Conservation (phyloP, 352 stramenopile species). For the Elongisporangium senticosum region DNA sequence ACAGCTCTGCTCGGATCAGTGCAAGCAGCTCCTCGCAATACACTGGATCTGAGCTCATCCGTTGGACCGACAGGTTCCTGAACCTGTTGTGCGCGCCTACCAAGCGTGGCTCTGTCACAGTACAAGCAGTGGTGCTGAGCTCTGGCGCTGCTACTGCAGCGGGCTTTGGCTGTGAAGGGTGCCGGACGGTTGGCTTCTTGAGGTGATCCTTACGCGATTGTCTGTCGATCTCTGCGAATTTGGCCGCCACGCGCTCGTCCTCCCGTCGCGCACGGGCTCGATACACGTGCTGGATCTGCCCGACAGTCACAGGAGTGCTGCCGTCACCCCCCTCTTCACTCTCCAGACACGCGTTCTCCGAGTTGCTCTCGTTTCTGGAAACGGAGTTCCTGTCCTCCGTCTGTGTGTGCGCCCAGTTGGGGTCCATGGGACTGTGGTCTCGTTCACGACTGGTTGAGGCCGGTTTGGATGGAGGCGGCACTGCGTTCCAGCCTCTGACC, state of each 20-base stretch:
- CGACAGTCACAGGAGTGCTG: constrained; percentile 23
- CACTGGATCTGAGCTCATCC: constrained; percentile 9
- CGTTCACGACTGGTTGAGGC: background rate
- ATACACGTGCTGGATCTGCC: constrained; percentile 40
- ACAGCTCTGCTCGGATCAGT: constrained; percentile 28
- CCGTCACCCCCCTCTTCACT: constrained; percentile 6
- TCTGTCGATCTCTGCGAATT: constrained; percentile 4
- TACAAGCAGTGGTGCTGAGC: no score
- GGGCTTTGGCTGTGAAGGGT: background rate
- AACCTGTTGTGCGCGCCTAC: background rate
- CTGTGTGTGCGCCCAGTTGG: background rate
- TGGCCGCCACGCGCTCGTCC: constrained; percentile 17
- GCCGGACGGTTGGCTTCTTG: constrained; percentile 1
- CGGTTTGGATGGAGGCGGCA: background rate
- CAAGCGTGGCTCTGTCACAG: background rate
- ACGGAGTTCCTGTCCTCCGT: background rate
- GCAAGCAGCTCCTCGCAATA: constrained; percentile 27
- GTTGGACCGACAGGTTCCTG: constrained; percentile 8
- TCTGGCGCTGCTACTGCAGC: no score
- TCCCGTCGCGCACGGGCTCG: constrained; percentile 24
- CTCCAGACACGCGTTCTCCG: background rate
- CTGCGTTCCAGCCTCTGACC: constrained; percentile 25
- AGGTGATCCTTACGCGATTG: constrained; percentile 7
- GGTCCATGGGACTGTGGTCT: background rate
- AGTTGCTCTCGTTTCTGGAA: constrained; percentile 2